Percentiles rank a stretch among this genome's conserved stretches.
phyloP scores from a whole-genome alignment of 2,329 filamentous ascomycete species.

The Rachicladosporium sp. region DNA sequence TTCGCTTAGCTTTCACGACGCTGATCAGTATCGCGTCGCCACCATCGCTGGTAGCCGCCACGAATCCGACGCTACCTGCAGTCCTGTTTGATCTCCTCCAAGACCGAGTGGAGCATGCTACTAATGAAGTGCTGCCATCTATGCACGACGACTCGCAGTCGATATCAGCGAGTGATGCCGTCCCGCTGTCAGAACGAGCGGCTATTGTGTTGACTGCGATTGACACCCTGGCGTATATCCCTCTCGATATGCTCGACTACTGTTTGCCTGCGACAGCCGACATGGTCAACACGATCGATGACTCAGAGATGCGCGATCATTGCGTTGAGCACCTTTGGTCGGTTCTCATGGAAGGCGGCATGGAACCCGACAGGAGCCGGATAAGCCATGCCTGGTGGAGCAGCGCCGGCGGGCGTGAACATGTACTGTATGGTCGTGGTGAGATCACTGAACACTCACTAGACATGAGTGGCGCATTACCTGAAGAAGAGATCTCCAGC shows the following conservation, averaged over 20 bases:
- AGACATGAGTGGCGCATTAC: constrained; percentile 44
- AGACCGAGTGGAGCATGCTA: constrained; percentile 48
- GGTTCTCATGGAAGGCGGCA: constrained; percentile 64
- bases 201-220: constrained; percentile 65
- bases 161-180: constrained; percentile 22
- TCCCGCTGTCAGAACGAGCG: constrained; percentile 59
- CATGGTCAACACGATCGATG: constrained; percentile 51
- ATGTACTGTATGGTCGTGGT: constrained; percentile 37
- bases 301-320: constrained; percentile 48
- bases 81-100: constrained; percentile 67
- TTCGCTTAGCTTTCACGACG: constrained; percentile 77
- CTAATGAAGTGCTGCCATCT: constrained; percentile 28
- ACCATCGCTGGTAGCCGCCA: constrained; percentile 60
- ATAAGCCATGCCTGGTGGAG: constrained; percentile 82
- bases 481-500: constrained; percentile 10
- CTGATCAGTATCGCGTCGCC: constrained; percentile 71
- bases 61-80: constrained; percentile 66
- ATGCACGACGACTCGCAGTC: constrained; percentile 12
- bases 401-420: constrained; percentile 46
- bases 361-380: constrained; percentile 74
- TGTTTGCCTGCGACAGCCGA: constrained; percentile 66
- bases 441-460: constrained; percentile 22
- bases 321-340: constrained; percentile 69
- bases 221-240: constrained; percentile 64
- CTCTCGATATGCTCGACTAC: constrained; percentile 58